Percentiles rank a stretch among this genome's conserved stretches.
phyloP scores from a whole-genome alignment of 164 flowering plant genomes.

The Annona squamosa region DNA sequence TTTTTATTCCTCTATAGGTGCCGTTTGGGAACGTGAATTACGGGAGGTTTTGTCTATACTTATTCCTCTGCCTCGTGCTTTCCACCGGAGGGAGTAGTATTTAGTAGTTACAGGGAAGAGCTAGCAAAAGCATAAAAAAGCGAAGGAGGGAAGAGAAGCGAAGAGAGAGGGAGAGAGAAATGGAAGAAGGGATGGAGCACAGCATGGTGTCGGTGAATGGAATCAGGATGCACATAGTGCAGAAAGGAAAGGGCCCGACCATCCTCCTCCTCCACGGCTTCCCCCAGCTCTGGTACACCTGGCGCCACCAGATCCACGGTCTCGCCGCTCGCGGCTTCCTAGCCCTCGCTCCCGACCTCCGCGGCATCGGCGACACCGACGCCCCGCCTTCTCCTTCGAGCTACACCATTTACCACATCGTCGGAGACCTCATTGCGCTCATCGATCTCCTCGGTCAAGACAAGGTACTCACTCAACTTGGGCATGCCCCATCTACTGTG shows the following conservation, averaged over 20 bases:
- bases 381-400: slow-evolving; percentile 22
- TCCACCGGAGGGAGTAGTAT: too few species aligned
- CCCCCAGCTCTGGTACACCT: slow-evolving; percentile 36
- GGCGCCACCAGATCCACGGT: slow-evolving; percentile 32
- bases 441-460: slow-evolving; percentile 40
- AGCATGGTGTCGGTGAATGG: slow-evolving; percentile 25
- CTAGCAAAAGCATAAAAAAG: too few species aligned
- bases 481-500: not conserved
- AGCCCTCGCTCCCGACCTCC: slow-evolving; percentile 40
- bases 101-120: too few species aligned
- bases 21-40: too few species aligned
- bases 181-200: slow-evolving; percentile 5
- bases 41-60: too few species aligned
- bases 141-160: not conserved
- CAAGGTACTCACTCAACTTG: slow-evolving; percentile 6
- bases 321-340: slow-evolving; percentile 32
- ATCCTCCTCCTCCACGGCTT: slow-evolving; percentile 33
- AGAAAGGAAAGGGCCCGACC: slow-evolving; percentile 27
- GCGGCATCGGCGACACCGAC: slow-evolving; percentile 45
- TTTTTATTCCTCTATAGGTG: too few species aligned
- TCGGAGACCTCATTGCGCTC: slow-evolving; percentile 62
- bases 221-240: slow-evolving; percentile 25
- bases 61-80: too few species aligned
- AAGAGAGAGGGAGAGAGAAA: slow-evolving; percentile 1
- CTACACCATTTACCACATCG: slow-evolving; percentile 44